phyloP scores from a whole-genome alignment of 2,329 filamentous ascomycete genomes.

The Aspergillus calidoustus region DNA sequence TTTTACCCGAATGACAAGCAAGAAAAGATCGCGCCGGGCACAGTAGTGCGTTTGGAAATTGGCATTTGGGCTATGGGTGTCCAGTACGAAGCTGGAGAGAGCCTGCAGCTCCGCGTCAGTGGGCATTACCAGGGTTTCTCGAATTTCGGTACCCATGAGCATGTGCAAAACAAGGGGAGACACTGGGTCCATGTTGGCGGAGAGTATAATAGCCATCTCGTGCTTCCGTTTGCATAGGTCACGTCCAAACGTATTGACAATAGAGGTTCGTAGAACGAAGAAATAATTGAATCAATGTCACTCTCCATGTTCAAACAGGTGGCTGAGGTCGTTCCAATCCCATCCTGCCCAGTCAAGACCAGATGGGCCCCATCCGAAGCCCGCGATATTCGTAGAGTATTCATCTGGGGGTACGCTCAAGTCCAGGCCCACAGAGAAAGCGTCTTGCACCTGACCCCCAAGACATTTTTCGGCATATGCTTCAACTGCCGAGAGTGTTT shows the following conservation, averaged over 20 bases:
- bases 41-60: conserved; percentile 9
- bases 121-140: conserved; percentile 14
- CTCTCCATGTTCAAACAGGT: conserved; percentile 10
- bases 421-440: background rate
- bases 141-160: conserved; percentile 5
- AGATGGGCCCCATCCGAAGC: conserved; percentile 1
- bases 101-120: conserved; percentile 9
- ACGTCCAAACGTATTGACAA: too few relatives aligned
- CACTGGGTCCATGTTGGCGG: conserved; percentile 14
- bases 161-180: conserved; percentile 4
- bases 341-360: conserved; percentile 9
- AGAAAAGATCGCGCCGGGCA: conserved; percentile 3
- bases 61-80: conserved; percentile 15
- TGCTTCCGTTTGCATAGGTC: conserved; percentile 10
- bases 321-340: conserved; percentile 12
- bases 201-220: conserved; percentile 7
- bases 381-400: background rate
- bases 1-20: conserved; percentile 3
- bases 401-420: background rate
- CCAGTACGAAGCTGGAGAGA: conserved; percentile 11
- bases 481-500: background rate
- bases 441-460: background rate
- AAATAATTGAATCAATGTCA: background rate
- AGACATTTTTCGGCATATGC: background rate
- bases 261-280: background rate